Evolutionary conservation across 2,329 filamentous ascomycete genomes (phyloP).

Genomic region (Fusarium sp.): DNA sequence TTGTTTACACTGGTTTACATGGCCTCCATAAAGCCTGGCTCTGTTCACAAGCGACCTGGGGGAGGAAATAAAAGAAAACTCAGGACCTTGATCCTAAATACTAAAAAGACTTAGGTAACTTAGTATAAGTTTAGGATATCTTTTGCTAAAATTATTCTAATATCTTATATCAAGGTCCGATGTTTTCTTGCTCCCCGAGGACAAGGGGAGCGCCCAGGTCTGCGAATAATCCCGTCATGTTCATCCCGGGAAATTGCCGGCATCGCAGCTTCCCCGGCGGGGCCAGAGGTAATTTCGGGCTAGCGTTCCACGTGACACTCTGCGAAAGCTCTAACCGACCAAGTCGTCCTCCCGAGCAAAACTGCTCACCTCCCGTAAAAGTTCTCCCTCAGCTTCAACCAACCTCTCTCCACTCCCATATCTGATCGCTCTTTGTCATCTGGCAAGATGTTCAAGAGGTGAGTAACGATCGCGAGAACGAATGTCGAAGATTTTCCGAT

Average conservation of each 20-base stretch:
- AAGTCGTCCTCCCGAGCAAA: slow-evolving; percentile 57
- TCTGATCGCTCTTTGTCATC: slow-evolving; percentile 73
- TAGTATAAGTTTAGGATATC: background rate
- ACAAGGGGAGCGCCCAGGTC: background rate
- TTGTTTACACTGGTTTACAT: background rate
- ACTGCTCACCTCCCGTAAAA: slow-evolving; percentile 59
- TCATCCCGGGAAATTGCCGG: slow-evolving; percentile 46
- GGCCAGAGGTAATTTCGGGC: slow-evolving; percentile 38
- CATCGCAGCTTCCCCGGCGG: slow-evolving; percentile 40
- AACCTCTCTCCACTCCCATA: slow-evolving; percentile 68
- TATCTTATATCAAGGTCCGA: background rate
- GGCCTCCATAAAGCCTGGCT: background rate
- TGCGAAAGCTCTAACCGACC: slow-evolving; percentile 56
- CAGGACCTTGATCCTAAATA: background rate
- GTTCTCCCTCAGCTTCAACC: slow-evolving; percentile 59
- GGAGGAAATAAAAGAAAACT: background rate
- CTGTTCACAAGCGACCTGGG: background rate
- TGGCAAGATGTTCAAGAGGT: slow-evolving; percentile 87
- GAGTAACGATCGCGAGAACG: slow-evolving; percentile 54
- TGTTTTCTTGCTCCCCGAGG: background rate
- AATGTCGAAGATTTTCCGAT: slow-evolving; percentile 41
- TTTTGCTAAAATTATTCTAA: background rate
- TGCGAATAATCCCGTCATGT: slow-evolving; percentile 42
- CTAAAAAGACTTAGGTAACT: background rate
- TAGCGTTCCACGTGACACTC: slow-evolving; percentile 51